These are phyloP conservation scores for Chenopodium album DNA, from an alignment of 148 eudicot species.

Conservation along the genomic window DNA sequence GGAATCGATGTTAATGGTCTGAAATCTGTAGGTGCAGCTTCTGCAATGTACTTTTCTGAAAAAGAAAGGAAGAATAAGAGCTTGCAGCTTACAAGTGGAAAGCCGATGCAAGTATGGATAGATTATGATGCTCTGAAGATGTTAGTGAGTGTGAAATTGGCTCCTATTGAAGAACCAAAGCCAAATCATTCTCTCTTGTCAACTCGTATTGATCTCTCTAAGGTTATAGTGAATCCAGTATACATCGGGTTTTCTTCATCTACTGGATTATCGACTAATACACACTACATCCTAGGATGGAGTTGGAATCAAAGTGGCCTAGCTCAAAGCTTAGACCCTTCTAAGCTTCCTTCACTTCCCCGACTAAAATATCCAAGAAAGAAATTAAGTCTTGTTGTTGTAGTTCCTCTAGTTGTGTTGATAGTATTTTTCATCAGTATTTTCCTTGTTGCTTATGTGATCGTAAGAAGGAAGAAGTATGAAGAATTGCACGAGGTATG, in stretches of 20 bases:
- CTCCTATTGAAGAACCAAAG: constrained; percentile 32
- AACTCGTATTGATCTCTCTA: constrained; percentile 31
- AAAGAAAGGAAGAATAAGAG: constrained; percentile 14
- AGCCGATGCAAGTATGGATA: constrained; percentile 38
- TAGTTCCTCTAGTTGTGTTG: constrained; percentile 16
- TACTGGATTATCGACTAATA: constrained; percentile 32
- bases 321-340: constrained; percentile 34
- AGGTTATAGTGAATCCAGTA: constrained; percentile 24
- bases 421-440: constrained; percentile 12
- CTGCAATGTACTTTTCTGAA: constrained; percentile 30
- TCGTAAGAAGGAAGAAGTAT: constrained; percentile 12
- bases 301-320: constrained; percentile 40
- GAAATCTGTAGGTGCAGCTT: constrained; percentile 22
- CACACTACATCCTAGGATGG: constrained; percentile 45
- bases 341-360: constrained; percentile 31
- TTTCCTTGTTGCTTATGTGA: constrained; percentile 3
- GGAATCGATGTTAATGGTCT: constrained; percentile 48
- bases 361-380: constrained; percentile 8
- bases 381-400: constrained; percentile 5
- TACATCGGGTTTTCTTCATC: constrained; percentile 46
- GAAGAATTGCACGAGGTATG: constrained; percentile 25
- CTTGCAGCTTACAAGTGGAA: constrained; percentile 36
- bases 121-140: constrained; percentile 37
- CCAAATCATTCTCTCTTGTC: constrained; percentile 33
- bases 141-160: constrained; percentile 32